Conservation (phyloP, 768 basidiomycete species). For the Macrolepiota albuminosa region DNA sequence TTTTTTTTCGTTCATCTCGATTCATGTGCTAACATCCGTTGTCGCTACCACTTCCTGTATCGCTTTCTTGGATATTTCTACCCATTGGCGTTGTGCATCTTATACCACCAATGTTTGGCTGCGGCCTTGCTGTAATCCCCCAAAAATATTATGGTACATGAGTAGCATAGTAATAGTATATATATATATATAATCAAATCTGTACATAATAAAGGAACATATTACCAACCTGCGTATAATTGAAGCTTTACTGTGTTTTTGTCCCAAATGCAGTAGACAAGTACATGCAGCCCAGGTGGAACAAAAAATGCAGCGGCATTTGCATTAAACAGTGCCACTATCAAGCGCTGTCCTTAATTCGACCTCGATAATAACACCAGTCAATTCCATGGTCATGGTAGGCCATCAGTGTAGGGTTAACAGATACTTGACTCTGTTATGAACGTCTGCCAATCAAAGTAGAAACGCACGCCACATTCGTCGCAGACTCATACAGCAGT, state of each 20-base stretch:
- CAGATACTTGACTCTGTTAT: background rate
- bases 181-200: background rate
- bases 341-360: background rate
- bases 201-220: background rate
- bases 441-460: background rate
- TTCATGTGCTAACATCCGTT: background rate
- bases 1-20: background rate
- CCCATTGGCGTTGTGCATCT: background rate
- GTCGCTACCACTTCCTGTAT: background rate
- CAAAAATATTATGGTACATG: background rate
- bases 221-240: background rate
- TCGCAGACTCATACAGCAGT: background rate
- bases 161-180: background rate
- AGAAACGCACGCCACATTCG: background rate
- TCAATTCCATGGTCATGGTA: background rate
- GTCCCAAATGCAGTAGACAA: background rate
- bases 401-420: background rate
- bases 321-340: background rate
- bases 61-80: background rate
- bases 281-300: background rate
- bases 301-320: background rate
- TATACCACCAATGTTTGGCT: background rate
- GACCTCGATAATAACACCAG: too few relatives aligned
- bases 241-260: background rate
- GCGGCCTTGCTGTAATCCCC: background rate